Evolutionary conservation across 257 asterid species (phyloP), one percentile per base, ranked within the genome.

Genomic region (Cynanchum wilfordii): DNA sequence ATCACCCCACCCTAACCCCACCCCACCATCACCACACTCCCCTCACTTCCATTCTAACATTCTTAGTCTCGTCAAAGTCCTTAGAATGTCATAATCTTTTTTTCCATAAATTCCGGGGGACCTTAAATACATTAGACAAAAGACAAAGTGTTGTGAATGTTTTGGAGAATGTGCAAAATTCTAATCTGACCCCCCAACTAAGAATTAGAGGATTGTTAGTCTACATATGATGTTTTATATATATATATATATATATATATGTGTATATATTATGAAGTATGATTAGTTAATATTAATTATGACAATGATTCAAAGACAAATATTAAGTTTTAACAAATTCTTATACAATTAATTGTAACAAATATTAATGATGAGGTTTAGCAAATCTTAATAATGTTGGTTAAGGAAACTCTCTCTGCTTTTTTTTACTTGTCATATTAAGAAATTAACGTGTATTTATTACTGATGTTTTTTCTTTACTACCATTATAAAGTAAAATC

Each of bases 131-230:
- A 72, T 80, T 82, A 72, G 68, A 51, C 73, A 64, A 86, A 89
- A 86, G 89, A 57, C 74, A 67, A 85, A 89, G 82, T 87, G 77
- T 77, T 68, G 88, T 87, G 78, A 74, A 67, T 75, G 71, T 79
- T 86, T 89, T 79, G 97, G 78, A 82, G 81, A 84, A 73, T 79
- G 96, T 88, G 95, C 87, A 85, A 80, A 86, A 85, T 87, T 85
- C 89, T 76, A 81, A 80, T 86, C 79, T 80, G 86, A 85, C 84
- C 79, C 71, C 47, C 71, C 47, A 27, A 19, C 51, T n/a, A 76
- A 77, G 76, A 16, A 30, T 38, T 50, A 50, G 40, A 51, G 10
- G n/a, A 50, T 50, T n/a, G n/a, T n/a, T n/a, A 15, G 7, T 44
- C 12, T 44, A 44, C 40, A n/a, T n/a, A n/a, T n/a, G n/a, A n/a